phyloP scores from a whole-genome alignment of 2,329 filamentous ascomycete species.

The Amphichorda felina region DNA sequence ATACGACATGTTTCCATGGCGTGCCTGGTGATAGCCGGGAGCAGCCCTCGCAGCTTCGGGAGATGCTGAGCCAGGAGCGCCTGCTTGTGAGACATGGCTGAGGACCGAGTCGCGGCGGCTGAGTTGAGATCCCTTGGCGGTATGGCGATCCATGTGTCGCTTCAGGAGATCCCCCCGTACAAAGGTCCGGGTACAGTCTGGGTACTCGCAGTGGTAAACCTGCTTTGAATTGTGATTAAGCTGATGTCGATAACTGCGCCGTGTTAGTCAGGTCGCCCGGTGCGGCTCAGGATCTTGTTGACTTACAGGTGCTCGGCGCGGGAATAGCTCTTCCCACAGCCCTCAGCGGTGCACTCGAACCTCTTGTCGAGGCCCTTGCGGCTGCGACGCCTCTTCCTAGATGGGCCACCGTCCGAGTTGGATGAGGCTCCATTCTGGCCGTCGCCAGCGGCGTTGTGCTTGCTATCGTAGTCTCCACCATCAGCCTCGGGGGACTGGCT shows the following conservation, averaged over 20 bases:
- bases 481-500: constrained; percentile 3
- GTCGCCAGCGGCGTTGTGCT: not conserved
- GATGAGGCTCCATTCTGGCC: constrained; percentile 30
- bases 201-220: constrained; percentile 88
- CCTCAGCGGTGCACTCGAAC: constrained; percentile 73
- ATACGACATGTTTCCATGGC: not conserved
- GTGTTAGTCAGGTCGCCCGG: constrained; percentile 11
- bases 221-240: constrained; percentile 93
- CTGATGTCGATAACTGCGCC: constrained; percentile 67
- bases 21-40: constrained; percentile 23
- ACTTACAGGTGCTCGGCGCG: constrained; percentile 84
- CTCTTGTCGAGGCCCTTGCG: constrained; percentile 71
- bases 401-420: constrained; percentile 38
- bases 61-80: constrained; percentile 1
- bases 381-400: constrained; percentile 54
- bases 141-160: constrained; percentile 71
- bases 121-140: constrained; percentile 64
- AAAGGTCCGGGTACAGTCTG: constrained; percentile 81
- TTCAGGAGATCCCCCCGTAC: constrained; percentile 89
- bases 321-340: constrained; percentile 93
- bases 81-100: constrained; percentile 15
- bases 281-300: constrained; percentile 1
- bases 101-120: constrained; percentile 54
- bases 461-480: not conserved
- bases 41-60: constrained; percentile 2